A percentile compares a stretch with the other conserved stretches of the same genome.
These are phyloP conservation scores for Erodium trifolium DNA, from an alignment of 441 rosid species.

Conservation along the genomic window DNA sequence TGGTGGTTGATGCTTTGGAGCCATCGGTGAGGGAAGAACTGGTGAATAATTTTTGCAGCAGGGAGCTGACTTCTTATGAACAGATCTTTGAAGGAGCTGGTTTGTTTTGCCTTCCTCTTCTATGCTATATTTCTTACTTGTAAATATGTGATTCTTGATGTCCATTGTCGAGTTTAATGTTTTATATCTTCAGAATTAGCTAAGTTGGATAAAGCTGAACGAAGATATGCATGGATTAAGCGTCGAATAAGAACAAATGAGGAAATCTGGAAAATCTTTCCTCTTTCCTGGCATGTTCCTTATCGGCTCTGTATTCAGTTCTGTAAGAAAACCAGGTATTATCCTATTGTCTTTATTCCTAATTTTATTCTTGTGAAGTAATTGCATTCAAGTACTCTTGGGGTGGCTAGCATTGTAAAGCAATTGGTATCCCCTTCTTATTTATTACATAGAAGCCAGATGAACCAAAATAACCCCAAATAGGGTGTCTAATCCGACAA, in stretches of 20 bases:
- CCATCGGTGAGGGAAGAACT: slow-evolving; percentile 98
- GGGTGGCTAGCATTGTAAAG: slow-evolving; percentile 11
- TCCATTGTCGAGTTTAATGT: slow-evolving; percentile 13
- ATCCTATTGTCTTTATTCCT: not conserved
- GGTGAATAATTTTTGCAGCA: slow-evolving; percentile 94
- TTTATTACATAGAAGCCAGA: slow-evolving; percentile 4
- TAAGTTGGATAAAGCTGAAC: slow-evolving; percentile 92
- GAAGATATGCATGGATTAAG: slow-evolving; percentile 98
- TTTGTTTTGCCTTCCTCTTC: slow-evolving; percentile 29
- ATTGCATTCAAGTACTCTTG: not conserved
- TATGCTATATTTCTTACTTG: not conserved
- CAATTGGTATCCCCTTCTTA: slow-evolving; percentile 4
- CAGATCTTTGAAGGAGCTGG: slow-evolving; percentile 99
- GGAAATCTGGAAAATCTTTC: slow-evolving; percentile 96
- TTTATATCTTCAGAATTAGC: slow-evolving; percentile 62
- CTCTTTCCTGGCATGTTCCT: slow-evolving; percentile 93
- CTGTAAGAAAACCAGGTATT: slow-evolving; percentile 90
- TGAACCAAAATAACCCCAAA: slow-evolving; percentile 2
- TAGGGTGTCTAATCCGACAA: not conserved
- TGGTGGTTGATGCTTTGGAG: slow-evolving; percentile 96
- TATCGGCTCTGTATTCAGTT: slow-evolving; percentile 90
- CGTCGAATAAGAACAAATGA: slow-evolving; percentile 94
- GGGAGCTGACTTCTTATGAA: slow-evolving; percentile 96
- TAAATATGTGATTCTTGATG: slow-evolving; percentile 11
- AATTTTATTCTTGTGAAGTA: not conserved